A percentile compares a stretch with the other conserved stretches of the same genome.
Evolutionary conservation across 2,329 filamentous ascomycete species (phyloP).

Genomic region (Fusarium sp.): DNA sequence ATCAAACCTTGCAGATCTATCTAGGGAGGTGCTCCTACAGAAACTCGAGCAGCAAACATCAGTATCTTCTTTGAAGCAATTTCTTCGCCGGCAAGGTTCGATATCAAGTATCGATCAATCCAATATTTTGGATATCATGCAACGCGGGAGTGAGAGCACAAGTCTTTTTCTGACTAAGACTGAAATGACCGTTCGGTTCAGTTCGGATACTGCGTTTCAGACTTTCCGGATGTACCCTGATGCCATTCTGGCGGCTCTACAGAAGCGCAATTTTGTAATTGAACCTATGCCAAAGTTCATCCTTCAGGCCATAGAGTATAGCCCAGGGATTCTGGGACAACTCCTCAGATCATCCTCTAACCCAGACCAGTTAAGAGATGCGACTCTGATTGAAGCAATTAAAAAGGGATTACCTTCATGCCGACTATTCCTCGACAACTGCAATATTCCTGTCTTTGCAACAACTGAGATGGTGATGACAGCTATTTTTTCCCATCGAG

Average conservation of each 20-base stretch:
- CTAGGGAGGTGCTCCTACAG: neutral
- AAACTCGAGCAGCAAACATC: accelerated
- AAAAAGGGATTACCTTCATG: too few species aligned
- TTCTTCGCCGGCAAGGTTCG: neutral
- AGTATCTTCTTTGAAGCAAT: accelerated
- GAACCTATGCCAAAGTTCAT: too few species aligned
- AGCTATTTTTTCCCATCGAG: too few species aligned
- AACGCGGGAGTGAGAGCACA: neutral
- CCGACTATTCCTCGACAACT: too few species aligned
- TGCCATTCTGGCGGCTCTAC: neutral
- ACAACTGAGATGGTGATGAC: too few species aligned
- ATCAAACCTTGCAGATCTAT: neutral
- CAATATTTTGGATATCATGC: neutral
- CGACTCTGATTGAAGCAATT: too few species aligned
- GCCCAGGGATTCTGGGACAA: neutral
- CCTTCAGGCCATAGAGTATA: neutral
- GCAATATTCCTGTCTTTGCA: too few species aligned
- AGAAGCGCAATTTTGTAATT: neutral
- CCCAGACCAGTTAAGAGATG: too few species aligned
- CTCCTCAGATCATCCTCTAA: too few species aligned
- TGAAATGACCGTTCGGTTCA: accelerated
- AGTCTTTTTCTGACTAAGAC: neutral
- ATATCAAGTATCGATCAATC: accelerated
- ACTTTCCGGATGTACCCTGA: neutral
- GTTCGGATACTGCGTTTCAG: neutral